A percentile compares a stretch with the other conserved stretches of the same genome.
These are phyloP conservation scores for Mycena leptocephala DNA, from an alignment of 768 basidiomycete species.

Conservation along the genomic window DNA sequence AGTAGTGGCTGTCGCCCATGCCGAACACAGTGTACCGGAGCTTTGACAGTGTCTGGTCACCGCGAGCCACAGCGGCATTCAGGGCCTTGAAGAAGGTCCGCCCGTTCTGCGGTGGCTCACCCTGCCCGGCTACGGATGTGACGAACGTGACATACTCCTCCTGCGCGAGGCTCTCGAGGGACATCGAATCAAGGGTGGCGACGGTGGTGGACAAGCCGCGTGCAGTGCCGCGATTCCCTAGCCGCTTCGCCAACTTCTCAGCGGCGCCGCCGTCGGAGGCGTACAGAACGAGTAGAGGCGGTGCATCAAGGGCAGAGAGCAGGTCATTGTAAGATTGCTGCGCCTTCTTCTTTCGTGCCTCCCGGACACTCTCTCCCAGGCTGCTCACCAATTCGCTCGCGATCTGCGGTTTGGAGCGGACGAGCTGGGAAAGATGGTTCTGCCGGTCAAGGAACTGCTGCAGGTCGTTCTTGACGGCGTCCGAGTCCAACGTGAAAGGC, in stretches of 20 bases:
- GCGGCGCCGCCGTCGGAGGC: constrained; percentile 96
- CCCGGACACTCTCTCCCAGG: constrained; percentile 87
- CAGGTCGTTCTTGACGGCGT: constrained; percentile 94
- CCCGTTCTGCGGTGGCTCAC: constrained; percentile 98
- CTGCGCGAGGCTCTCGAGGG: constrained; percentile 80
- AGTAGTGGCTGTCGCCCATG: constrained; percentile 99
- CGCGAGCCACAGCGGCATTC: constrained; percentile 74
- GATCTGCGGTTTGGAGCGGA: constrained; percentile 84
- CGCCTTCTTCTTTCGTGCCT: constrained; percentile 87
- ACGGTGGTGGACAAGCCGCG: constrained; percentile 87
- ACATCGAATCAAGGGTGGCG: constrained; percentile 86
- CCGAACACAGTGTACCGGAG: constrained; percentile 90
- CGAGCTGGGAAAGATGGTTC: constrained; percentile 96
- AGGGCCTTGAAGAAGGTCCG: constrained; percentile 91
- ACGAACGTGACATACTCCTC: constrained; percentile 89
- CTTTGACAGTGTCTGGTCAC: constrained; percentile 73
- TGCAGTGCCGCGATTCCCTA: constrained; percentile 86
- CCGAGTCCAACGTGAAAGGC: constrained; percentile 94
- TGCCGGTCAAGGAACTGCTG: constrained; percentile 95
- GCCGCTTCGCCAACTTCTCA: constrained; percentile 96
- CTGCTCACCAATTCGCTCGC: constrained; percentile 88
- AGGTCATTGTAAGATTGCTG: constrained; percentile 89
- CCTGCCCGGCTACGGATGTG: constrained; percentile 96
- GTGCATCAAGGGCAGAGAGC: constrained; percentile 88
- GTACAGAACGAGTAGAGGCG: constrained; percentile 91